Base-by-base conservation (phyloP, 768 basidiomycete genomes). In the Paxillus rubicundulus region DNA sequence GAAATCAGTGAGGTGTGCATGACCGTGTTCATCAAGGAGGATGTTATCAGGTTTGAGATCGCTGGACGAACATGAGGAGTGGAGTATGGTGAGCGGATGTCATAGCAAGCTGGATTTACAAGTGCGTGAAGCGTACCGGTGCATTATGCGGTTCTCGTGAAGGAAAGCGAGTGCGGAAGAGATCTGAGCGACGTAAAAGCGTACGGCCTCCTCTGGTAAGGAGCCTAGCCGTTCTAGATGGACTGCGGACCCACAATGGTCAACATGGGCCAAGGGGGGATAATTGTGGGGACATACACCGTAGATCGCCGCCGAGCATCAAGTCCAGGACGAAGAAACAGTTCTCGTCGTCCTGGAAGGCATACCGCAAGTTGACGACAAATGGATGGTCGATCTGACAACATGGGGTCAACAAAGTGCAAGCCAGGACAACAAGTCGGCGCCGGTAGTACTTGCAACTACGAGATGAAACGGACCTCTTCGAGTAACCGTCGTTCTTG, bases 31-130 rank as follows among this genome's bases (percentile, higher is more conserved):
- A 68, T 99, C 96, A 16, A 98, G 83, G 16, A 99, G 84, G 58
- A 99, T 93, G 69, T 98, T 98, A 71, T 98, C 96, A 3, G 96
- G 96, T 70, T 98, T 99, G 62, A 99, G 73, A 69, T 98, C 96
- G 21, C 95, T 96, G 36, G 17, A 42, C 8, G 40, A 38, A 36
- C 17, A 20, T 48, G 14, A 44, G 46, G 16, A 36, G 13, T 18
- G 24, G 14, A 1, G n/a, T 17, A n/a, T 2, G 28, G 24, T 5
- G 9, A 10, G 16, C 20, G 32, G 28, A 9, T 13, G 16, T n/a
- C n/a, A 43, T 4, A 17, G 3, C 2, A 20, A n/a, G 20, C 18
- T 41, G 28, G 1, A 10, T 28, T 7, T 10, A 9, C 1, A 13
- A 9, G 20, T 14, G 17, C 6, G 14, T 27, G 13, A 10, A 13